Evolutionary conservation across 192 early-diverging fungal species (phyloP), one percentile per base, ranked within the genome.

Genomic region (Gonapodya prolifera): DNA sequence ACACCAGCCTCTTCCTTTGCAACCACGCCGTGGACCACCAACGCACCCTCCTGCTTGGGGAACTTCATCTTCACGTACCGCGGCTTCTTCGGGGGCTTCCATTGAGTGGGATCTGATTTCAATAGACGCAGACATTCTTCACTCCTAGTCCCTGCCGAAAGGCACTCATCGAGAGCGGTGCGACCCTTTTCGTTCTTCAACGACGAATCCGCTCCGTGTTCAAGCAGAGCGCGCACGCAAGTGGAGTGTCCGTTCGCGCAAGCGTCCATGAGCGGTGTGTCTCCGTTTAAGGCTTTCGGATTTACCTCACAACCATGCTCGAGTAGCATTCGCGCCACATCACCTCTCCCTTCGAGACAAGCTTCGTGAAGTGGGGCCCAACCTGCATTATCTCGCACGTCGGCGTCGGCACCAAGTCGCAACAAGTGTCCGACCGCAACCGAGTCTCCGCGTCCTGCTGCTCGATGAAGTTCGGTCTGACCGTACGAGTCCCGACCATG

Each of bases 281-380:
- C 76, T 30, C 34, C 80, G 1, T 78, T 35, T n/a, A 69, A 28
- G 1, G 79, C 78, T 18, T 23, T 33, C 1, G 80, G 31, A 69
- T 89, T 78, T 0, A 89, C 81, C 16, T 83, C 76, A 8, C 85
- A 84, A 29, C 89, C 89, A 80, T 83, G 80, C 18, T 35, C 29
- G 23, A 86, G 82, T 35, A 89, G 77, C 30, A 82, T 76, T 13
- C 78, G 78, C 1, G 83, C 84, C 70, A 80, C 35, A 31, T 70
- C 70, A 1, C 35, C 33, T 70, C 78, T 80, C 0, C 86, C 86
- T 33, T 83, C 69, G 13, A 81, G 34, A 69, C 76, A 79, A 1
- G 85, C 86, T 32, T 86, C 82, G 77, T 89, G 87, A 23, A 90
- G 77, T 31, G 89, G 84, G 13, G 86, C 84, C 83, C 81, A 85